Percentiles rank a stretch among this genome's conserved stretches.
Evolutionary conservation across 768 basidiomycete genomes (phyloP).

Genomic region (Amanita inopinata): DNA sequence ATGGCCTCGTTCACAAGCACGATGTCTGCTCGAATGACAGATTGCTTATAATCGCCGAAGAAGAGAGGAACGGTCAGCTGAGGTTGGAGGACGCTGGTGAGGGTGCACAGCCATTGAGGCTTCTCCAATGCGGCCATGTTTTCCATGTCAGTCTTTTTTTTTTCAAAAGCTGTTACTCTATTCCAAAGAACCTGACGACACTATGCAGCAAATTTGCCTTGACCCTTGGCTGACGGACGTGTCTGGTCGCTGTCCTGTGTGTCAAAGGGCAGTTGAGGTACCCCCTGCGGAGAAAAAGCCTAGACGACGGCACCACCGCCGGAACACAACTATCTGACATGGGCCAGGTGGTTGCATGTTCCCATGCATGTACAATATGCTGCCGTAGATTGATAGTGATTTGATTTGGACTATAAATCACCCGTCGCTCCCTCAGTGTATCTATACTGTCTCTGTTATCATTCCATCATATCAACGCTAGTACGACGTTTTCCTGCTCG

Average conservation of each 20-base stretch:
- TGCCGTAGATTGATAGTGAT: no score
- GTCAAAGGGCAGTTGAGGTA: slow-evolving; percentile 64
- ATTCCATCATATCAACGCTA: no score
- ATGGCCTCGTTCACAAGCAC: no score
- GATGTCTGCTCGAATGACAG: slow-evolving; percentile 17
- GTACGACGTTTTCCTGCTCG: no score
- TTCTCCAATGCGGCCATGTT: slow-evolving; percentile 76
- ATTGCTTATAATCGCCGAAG: slow-evolving; percentile 26
- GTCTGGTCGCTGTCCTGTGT: slow-evolving; percentile 82
- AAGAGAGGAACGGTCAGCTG: slow-evolving; percentile 30
- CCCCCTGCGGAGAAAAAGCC: slow-evolving; percentile 22
- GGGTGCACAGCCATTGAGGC: slow-evolving; percentile 65
- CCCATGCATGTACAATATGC: no score
- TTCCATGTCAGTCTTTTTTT: slow-evolving; percentile 64
- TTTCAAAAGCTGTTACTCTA: slow-evolving; percentile 1
- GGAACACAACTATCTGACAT: not conserved
- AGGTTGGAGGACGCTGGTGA: slow-evolving; percentile 65
- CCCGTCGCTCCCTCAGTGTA: no score
- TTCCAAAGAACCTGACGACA: slow-evolving; percentile 3
- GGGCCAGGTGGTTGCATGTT: no score
- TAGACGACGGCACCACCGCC: slow-evolving; percentile 17
- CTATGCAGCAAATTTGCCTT: slow-evolving; percentile 67
- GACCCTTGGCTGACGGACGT: slow-evolving; percentile 85
- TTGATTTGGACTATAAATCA: no score
- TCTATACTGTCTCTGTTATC: no score